Conservation (phyloP, 2,329 filamentous ascomycete species). For the Ophiostoma piceae region DNA sequence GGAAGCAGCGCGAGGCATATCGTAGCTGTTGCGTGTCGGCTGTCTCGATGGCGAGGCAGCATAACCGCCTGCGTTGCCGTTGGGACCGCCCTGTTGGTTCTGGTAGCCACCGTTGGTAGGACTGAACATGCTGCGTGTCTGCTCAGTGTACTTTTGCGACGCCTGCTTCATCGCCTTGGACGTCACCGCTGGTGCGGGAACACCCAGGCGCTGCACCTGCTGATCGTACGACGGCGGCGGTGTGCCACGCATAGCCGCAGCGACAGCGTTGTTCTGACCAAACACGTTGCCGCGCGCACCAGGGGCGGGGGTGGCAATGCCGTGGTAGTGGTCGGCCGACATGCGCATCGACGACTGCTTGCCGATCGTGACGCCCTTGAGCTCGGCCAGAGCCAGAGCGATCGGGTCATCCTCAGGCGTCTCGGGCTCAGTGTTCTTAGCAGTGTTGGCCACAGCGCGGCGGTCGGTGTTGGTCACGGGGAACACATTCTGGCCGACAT, state of each 20-base stretch:
- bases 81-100: constrained; percentile 4
- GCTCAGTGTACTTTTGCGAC: constrained; percentile 78
- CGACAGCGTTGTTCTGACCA: constrained; percentile 39
- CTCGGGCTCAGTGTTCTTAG: constrained; percentile 46
- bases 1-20: constrained; percentile 57
- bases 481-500: constrained; percentile 94
- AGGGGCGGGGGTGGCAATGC: constrained; percentile 77
- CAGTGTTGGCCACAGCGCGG: constrained; percentile 42
- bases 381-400: constrained; percentile 81
- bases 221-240: constrained; percentile 85
- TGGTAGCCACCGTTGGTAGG: constrained; percentile 25
- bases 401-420: constrained; percentile 77
- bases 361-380: constrained; percentile 71
- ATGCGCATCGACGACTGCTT: constrained; percentile 80
- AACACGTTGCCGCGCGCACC: constrained; percentile 37
- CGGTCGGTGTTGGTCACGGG: constrained; percentile 71
- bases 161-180: constrained; percentile 93
- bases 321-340: constrained; percentile 92
- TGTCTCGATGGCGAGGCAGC: constrained; percentile 47
- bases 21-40: constrained; percentile 48
- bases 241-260: constrained; percentile 61
- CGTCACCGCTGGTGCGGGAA: constrained; percentile 87
- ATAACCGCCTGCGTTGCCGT: constrained; percentile 18
- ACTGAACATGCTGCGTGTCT: constrained; percentile 74
- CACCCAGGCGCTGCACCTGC: constrained; percentile 71